Evolutionary conservation across 2,329 filamentous ascomycete species (phyloP), one percentile per base, ranked within the genome.

Genomic region (Fusarium xyrophilum): DNA sequence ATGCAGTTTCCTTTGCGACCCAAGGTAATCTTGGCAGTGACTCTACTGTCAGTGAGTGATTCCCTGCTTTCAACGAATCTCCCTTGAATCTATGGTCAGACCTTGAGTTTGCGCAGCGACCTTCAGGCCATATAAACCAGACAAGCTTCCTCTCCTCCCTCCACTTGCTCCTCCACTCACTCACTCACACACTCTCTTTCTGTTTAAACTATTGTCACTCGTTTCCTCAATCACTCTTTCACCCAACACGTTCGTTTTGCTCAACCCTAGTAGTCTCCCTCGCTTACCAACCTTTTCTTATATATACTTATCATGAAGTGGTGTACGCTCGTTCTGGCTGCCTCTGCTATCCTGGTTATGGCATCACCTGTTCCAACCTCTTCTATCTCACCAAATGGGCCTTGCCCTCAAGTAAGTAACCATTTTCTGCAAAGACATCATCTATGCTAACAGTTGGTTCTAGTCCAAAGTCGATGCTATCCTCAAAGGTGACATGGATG

Each of bases 401-500:
- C 78, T n/a, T 80, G 79, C 54, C 62, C 77, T 17, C 70, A 75
- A 42, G 79, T 79, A 60, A 71, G 75, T 72, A 7, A 25, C 13
- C 38, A 19, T 25, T 14, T 9, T 7, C 30, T 12, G 33, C 14
- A 9, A 13, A 39, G 5, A 35, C 10, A 7, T 46, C 7, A 25
- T 33, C 12, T 17, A 43, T 56, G 51, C 64, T 68, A 48, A 72
- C 35, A 32, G 7, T 21, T 43, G 17, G 11, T 30, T 28, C 25
- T 9, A 80, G 78, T 44, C 36, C 25, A 78, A 78, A 50, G 74
- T 80, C 33, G 78, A 80, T 63, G 76, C 76, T 17, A 86, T 86
- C 39, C 79, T 86, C 47, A 81, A 76, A 30, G 83, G 84, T 55
- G 74, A 80, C 30, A 77, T 84, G 62, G 78, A 80, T 23, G 79